phyloP scores from a whole-genome alignment of 225 moss, liverwort and hornwort genomes.

The Pseudisothecium myosuroides region DNA sequence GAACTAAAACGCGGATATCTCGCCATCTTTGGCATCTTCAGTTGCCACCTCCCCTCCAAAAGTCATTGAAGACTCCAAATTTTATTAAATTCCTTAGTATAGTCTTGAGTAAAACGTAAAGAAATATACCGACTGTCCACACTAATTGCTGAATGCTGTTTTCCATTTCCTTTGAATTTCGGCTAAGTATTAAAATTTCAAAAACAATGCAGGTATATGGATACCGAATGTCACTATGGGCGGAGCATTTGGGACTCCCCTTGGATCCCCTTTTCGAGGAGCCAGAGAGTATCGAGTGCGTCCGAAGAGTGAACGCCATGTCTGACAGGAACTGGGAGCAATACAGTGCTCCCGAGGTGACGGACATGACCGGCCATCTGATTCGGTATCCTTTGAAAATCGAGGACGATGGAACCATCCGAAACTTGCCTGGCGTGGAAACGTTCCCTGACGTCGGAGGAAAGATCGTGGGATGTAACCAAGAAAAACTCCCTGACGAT shows the following conservation, averaged over 20 bases:
- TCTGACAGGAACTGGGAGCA: slow-evolving; percentile 64
- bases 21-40: neutral
- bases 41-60: neutral
- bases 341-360: slow-evolving; percentile 47
- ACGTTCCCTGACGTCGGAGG: slow-evolving; percentile 88
- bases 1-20: neutral
- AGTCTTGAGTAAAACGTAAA: neutral
- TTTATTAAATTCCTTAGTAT: neutral
- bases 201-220: slow-evolving; percentile 48
- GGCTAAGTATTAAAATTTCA: too few relatives aligned
- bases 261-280: slow-evolving; percentile 38
- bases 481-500: slow-evolving; percentile 28
- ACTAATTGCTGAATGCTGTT: neutral
- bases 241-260: slow-evolving; percentile 58
- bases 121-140: neutral
- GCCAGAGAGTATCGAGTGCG: slow-evolving; percentile 66
- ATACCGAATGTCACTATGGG: slow-evolving; percentile 79
- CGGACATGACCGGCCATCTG: slow-evolving; percentile 61
- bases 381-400: slow-evolving; percentile 62
- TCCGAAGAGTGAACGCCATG: slow-evolving; percentile 46
- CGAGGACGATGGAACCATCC: slow-evolving; percentile 37
- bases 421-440: slow-evolving; percentile 32
- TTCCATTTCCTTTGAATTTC: neutral
- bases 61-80: neutral
- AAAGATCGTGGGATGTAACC: slow-evolving; percentile 58